Evolutionary conservation across 371 early-diverging fungal genomes (phyloP).

Genomic region (Mucor indicus): DNA sequence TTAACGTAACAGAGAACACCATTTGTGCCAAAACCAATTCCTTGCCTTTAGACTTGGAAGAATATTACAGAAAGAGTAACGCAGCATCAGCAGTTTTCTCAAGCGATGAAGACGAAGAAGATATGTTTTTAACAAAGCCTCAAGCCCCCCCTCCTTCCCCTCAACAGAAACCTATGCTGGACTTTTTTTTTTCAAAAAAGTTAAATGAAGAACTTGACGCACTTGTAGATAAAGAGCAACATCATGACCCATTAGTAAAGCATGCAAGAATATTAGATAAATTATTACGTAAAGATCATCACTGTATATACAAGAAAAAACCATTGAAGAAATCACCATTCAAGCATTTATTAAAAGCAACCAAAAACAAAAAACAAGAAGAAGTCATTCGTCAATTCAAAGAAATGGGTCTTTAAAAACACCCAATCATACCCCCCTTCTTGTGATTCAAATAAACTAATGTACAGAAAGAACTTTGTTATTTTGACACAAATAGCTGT

Average conservation of each 20-base stretch:
- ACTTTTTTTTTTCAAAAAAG: conserved; percentile 14
- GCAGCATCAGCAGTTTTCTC: too few species aligned
- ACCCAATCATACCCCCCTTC: conserved; percentile 3
- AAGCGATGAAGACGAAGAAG: background rate
- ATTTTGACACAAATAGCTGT: too few species aligned
- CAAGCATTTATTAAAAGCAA: conserved; percentile 3
- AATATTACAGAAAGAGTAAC: too few species aligned
- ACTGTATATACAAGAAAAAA: background rate
- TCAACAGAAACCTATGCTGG: conserved; percentile 21
- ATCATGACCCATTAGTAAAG: background rate
- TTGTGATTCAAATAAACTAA: too few species aligned
- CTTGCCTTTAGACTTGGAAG: too few species aligned
- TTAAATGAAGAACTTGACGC: conserved; percentile 5
- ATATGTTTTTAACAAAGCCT: conserved; percentile 3
- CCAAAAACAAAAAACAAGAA: conserved; percentile 8
- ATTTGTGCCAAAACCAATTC: too few species aligned
- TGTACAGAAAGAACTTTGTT: too few species aligned
- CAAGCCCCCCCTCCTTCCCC: conserved; percentile 29
- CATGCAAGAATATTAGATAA: conserved; percentile 19
- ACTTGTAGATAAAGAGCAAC: background rate
- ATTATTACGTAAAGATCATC: conserved; percentile 7
- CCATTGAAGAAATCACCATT: background rate
- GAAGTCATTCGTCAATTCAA: conserved; percentile 17
- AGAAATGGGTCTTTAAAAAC: conserved; percentile 30
- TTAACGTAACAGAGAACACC: too few species aligned